phyloP scores from a whole-genome alignment of 352 stramenopile genomes.

The Phytophthora lateralis region DNA sequence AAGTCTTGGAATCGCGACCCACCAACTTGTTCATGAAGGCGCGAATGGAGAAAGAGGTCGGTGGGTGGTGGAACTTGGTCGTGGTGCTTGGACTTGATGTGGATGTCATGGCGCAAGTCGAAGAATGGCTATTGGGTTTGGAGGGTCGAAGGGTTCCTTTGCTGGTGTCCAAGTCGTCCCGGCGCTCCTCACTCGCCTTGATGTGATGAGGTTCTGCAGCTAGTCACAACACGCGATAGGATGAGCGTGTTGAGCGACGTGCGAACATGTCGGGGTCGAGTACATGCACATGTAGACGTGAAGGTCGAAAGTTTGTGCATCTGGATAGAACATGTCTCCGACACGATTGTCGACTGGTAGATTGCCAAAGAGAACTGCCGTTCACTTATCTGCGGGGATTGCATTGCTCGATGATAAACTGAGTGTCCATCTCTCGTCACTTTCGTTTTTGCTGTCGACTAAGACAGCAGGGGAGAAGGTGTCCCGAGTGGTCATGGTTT shows the following conservation, averaged over 20 bases:
- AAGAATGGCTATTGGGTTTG: constrained; percentile 7
- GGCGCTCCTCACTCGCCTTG: constrained; percentile 9
- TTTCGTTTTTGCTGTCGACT: too few species aligned
- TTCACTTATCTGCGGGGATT: too few species aligned
- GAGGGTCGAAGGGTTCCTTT: background rate
- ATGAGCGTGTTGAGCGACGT: constrained; percentile 16
- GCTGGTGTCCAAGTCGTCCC: background rate
- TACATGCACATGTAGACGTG: too few species aligned
- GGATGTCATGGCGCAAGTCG: constrained; percentile 17
- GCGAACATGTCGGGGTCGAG: background rate
- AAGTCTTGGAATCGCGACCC: constrained; percentile 6
- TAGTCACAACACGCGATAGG: constrained; percentile 19
- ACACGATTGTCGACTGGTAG: too few species aligned
- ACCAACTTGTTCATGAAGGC: constrained; percentile 20
- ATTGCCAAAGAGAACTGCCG: too few species aligned
- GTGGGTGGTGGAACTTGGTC: background rate
- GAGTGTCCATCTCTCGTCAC: too few species aligned
- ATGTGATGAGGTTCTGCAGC: constrained; percentile 18
- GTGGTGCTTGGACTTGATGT: constrained; percentile 1
- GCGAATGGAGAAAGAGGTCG: background rate
- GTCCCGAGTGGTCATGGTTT: too few species aligned
- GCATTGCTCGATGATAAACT: too few species aligned
- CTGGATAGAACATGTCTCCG: too few species aligned
- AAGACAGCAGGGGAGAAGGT: too few species aligned
- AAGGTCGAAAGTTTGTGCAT: too few species aligned